These are phyloP conservation scores for Pisolithus tinctorius DNA, from an alignment of 768 basidiomycete genomes.

Conservation along the genomic window DNA sequence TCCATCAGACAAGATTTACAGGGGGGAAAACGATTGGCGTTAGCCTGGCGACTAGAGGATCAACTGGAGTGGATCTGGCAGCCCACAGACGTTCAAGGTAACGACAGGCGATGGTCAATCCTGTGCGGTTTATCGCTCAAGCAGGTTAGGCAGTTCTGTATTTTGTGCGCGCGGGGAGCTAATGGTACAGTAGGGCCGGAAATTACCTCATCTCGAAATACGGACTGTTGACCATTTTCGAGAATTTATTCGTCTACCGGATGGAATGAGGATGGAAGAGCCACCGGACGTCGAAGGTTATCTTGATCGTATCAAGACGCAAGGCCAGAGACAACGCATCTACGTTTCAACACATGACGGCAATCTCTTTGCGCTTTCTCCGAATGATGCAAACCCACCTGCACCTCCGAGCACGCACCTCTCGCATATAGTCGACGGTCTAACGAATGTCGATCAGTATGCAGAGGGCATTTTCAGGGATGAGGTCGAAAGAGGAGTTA, in stretches of 20 bases:
- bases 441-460: slow-evolving; percentile 20
- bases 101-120: slow-evolving; percentile 61
- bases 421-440: slow-evolving; percentile 23
- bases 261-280: slow-evolving; percentile 49
- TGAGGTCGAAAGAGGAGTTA: slow-evolving; percentile 57
- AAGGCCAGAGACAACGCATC: slow-evolving; percentile 51
- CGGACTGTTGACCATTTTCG: slow-evolving; percentile 68
- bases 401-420: slow-evolving; percentile 51
- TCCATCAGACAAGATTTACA: slow-evolving; percentile 43
- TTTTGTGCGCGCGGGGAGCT: slow-evolving; percentile 9
- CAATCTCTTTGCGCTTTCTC: slow-evolving; percentile 54
- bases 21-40: slow-evolving; percentile 53
- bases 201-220: slow-evolving; percentile 59
- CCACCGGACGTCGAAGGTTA: slow-evolving; percentile 86
- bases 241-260: slow-evolving; percentile 34
- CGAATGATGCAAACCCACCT: slow-evolving; percentile 57
- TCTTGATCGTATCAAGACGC: slow-evolving; percentile 61
- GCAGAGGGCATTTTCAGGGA: slow-evolving; percentile 34
- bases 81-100: slow-evolving; percentile 57
- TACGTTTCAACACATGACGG: slow-evolving; percentile 74
- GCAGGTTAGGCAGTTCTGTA: slow-evolving; percentile 38
- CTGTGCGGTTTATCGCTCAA: slow-evolving; percentile 69
- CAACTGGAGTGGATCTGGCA: slow-evolving; percentile 86
- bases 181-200: slow-evolving; percentile 25
- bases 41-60: slow-evolving; percentile 73